Evolutionary conservation across 1,284 basidiomycete genomes (phyloP).

Genomic region (Ustilago crameri): DNA sequence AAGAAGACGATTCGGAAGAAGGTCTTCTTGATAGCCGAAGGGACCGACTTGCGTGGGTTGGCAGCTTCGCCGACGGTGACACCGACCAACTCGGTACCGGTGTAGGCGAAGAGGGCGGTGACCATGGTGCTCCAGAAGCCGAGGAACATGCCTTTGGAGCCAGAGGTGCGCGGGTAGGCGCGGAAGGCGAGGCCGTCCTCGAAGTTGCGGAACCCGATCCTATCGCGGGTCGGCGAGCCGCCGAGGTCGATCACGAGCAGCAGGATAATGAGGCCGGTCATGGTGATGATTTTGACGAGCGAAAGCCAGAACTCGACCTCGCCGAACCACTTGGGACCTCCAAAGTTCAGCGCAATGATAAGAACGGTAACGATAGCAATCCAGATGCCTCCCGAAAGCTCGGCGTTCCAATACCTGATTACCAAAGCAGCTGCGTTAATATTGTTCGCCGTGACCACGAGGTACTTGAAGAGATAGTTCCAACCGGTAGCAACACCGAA

Average conservation of each 20-base stretch:
- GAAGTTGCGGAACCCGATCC: slow-evolving; percentile 75
- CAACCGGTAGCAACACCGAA: slow-evolving; percentile 68
- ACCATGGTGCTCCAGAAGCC: slow-evolving; percentile 60
- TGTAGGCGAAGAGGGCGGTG: slow-evolving; percentile 73
- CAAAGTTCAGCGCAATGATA: slow-evolving; percentile 68
- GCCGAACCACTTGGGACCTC: slow-evolving; percentile 72
- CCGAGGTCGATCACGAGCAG: slow-evolving; percentile 56
- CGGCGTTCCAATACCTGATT: slow-evolving; percentile 31
- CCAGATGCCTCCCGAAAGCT: slow-evolving; percentile 58
- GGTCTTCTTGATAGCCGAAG: slow-evolving; percentile 72
- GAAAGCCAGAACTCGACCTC: slow-evolving; percentile 71
- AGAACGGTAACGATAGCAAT: slow-evolving; percentile 39
- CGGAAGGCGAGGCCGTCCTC: slow-evolving; percentile 62
- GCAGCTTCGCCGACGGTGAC: slow-evolving; percentile 71
- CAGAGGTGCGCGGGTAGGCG: slow-evolving; percentile 24
- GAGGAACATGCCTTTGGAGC: slow-evolving; percentile 62
- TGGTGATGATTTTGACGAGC: slow-evolving; percentile 46
- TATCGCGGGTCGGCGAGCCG: slow-evolving; percentile 73
- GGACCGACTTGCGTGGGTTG: slow-evolving; percentile 75
- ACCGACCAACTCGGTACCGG: slow-evolving; percentile 73
- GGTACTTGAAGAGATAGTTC: slow-evolving; percentile 52
- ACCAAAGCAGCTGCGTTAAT: slow-evolving; percentile 34
- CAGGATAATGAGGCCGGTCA: slow-evolving; percentile 52
- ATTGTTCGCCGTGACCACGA: slow-evolving; percentile 41
- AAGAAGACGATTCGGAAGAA: slow-evolving; percentile 77